Evolutionary conservation across 163 green algal species (phyloP).

Genomic region (Volvox carteri): DNA sequence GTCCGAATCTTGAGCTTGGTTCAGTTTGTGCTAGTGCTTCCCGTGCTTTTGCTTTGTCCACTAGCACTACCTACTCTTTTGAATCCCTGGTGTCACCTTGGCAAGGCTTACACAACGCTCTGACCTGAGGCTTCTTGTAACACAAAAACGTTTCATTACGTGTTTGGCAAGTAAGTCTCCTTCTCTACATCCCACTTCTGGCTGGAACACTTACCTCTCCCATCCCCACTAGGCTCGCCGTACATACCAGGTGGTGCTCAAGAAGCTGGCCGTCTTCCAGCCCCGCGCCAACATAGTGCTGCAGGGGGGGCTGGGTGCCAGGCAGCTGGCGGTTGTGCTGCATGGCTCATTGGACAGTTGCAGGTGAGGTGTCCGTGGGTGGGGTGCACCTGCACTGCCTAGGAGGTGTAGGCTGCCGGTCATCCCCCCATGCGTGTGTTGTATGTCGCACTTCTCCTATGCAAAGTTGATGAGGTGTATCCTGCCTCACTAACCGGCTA

Average conservation of each 20-base stretch:
- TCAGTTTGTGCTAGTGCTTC: no score
- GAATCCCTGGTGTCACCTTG: no score
- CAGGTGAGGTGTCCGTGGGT: constrained; percentile 17
- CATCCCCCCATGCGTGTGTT: background rate
- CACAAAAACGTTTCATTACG: background rate
- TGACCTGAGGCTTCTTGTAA: background rate
- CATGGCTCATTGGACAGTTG: constrained; percentile 26
- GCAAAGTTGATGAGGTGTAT: no score
- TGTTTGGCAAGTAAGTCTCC: background rate
- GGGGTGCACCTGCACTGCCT: no score
- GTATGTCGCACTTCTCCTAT: no score
- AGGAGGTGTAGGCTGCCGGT: no score
- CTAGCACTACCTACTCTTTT: no score
- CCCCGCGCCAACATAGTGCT: constrained; percentile 10
- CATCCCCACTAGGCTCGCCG: background rate
- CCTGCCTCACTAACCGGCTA: no score
- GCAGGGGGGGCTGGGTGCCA: background rate
- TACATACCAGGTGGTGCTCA: constrained; percentile 36
- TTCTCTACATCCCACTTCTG: background rate
- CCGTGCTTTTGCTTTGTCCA: no score
- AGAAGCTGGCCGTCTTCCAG: background rate
- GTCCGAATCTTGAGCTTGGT: no score
- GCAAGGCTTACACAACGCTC: no score
- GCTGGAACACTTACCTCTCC: background rate
- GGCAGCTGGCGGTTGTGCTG: constrained; percentile 40